Evolutionary conservation across 768 basidiomycete species (phyloP).

Genomic region (Termitomyces sp.): DNA sequence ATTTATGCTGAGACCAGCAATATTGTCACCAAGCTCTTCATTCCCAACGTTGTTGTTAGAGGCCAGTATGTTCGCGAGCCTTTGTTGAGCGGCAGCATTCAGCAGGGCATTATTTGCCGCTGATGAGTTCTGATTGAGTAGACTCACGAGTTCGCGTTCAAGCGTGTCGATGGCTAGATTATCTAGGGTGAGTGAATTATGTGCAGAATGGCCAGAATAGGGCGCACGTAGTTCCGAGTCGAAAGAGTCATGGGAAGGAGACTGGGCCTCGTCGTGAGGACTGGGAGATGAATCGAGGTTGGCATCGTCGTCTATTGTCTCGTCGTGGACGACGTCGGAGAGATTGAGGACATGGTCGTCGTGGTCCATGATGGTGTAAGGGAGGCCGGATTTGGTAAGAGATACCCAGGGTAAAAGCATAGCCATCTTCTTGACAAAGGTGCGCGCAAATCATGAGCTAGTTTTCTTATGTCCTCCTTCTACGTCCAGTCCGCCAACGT

Average conservation of each 20-base stretch:
- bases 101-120: slow-evolving; percentile 61
- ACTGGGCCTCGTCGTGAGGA: slow-evolving; percentile 23
- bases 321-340: slow-evolving; percentile 83
- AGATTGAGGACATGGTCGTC: slow-evolving; percentile 68
- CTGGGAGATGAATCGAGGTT: slow-evolving; percentile 24
- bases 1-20: slow-evolving; percentile 46
- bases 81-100: slow-evolving; percentile 64
- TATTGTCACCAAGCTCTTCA: slow-evolving; percentile 24
- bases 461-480: slow-evolving; percentile 12
- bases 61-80: slow-evolving; percentile 41
- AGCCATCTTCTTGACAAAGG: background rate
- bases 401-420: slow-evolving; percentile 12
- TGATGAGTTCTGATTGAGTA: slow-evolving; percentile 71
- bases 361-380: slow-evolving; percentile 34
- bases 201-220: slow-evolving; percentile 26
- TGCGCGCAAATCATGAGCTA: background rate
- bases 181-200: slow-evolving; percentile 35
- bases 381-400: slow-evolving; percentile 13
- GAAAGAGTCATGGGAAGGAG: slow-evolving; percentile 24
- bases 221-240: slow-evolving; percentile 31
- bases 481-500: slow-evolving; percentile 44
- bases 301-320: slow-evolving; percentile 58
- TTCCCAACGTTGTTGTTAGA: slow-evolving; percentile 20
- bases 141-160: slow-evolving; percentile 70
- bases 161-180: slow-evolving; percentile 66